Evolutionary conservation across 805 yeast species (phyloP).

Genomic region (Wickerhamiella sorbophila): DNA sequence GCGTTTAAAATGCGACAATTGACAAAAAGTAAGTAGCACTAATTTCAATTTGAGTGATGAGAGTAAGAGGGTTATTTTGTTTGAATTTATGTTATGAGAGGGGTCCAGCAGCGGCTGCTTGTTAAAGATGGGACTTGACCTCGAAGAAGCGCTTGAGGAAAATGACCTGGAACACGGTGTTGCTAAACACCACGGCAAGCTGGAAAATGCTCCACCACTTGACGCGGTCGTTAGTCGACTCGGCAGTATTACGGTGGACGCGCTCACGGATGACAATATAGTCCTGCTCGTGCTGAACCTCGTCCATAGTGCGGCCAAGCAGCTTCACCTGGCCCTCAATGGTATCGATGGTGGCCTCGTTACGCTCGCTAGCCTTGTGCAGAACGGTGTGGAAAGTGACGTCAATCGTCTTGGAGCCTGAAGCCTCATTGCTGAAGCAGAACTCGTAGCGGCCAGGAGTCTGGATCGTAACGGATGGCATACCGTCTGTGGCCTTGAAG

Average conservation of each 20-base stretch:
- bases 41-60: no score
- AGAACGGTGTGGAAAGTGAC: slow-evolving; percentile 94
- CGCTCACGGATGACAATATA: slow-evolving; percentile 93
- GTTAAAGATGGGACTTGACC: no score
- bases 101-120: no score
- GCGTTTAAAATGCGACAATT: no score
- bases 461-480: slow-evolving; percentile 50
- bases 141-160: slow-evolving; percentile 91
- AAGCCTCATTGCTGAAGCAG: slow-evolving; percentile 83
- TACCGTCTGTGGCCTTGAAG: slow-evolving; percentile 64
- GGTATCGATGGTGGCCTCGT: slow-evolving; percentile 64
- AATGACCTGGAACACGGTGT: slow-evolving; percentile 85
- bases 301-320: slow-evolving; percentile 61
- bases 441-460: slow-evolving; percentile 63
- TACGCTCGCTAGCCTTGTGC: slow-evolving; percentile 54
- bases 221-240: slow-evolving; percentile 89
- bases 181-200: slow-evolving; percentile 66
- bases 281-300: slow-evolving; percentile 77
- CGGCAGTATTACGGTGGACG: slow-evolving; percentile 97
- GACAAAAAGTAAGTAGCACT: no score
- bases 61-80: no score
- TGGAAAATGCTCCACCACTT: slow-evolving; percentile 97
- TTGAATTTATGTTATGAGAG: no score
- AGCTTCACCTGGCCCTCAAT: slow-evolving; percentile 73
- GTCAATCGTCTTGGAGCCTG: slow-evolving; percentile 62